Evolutionary conservation across 2,329 filamentous ascomycete species (phyloP), one percentile per base, ranked within the genome.

Genomic region (Diplodia corticola): DNA sequence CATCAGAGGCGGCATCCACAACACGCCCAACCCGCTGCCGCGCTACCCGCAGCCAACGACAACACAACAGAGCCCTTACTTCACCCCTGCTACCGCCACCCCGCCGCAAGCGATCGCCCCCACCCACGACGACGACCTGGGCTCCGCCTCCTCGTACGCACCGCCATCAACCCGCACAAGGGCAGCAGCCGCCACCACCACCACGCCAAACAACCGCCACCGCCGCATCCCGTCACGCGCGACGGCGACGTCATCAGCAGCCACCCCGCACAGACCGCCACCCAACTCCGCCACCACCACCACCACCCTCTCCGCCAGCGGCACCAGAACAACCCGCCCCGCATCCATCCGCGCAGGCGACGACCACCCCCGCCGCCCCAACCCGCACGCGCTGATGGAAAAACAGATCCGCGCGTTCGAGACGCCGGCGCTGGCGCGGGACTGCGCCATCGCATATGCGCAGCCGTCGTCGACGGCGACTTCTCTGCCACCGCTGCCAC

Each of bases 371-470:
- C 64, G 37, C 59, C 7, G 9, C 15, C 0, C 53, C 30, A 20
- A 57, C 24, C 37, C 55, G 37, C 37, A 46, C 55, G 55, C 37
- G 20, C 49, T 44, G 6, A 53, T 49, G 44, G 54, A 64, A 35
- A 33, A n/a, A 2, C 28, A 13, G 13, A 60, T 65, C 44, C 49
- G 28, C 20, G 37, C 26, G 2, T 69, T 69, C 15, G 63, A 51
- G 7, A 74, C 74, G 30, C 76, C 75, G 22, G 64, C 67, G 2
- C 69, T 80, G 37, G 76, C 75, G 54, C 53, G 69, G 15, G 70
- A 77, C 55, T 79, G 75, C 60, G 73, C 76, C 0, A 71, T 79
- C 37, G 72, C 73, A 20, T 78, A 74, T 68, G 77, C 78, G 5
- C 70, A 74, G 37, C 63, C 63, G 35, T 1, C 24, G 40, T 7